These are phyloP conservation scores for Leccinum incarnatum DNA, from an alignment of 768 basidiomycete genomes.

Conservation along the genomic window DNA sequence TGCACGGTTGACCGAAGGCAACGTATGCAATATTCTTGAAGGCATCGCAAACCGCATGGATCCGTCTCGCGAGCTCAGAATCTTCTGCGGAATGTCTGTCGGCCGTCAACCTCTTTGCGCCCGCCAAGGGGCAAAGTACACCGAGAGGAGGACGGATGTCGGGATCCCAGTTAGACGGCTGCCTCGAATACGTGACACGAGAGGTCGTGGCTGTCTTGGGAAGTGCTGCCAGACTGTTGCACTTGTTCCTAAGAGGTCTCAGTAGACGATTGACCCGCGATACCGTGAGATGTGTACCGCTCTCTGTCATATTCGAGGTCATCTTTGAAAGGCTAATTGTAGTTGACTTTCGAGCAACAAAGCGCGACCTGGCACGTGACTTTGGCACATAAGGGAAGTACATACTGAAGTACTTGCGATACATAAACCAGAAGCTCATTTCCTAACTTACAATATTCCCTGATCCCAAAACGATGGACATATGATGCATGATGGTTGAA, in stretches of 20 bases:
- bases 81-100: conserved; percentile 34
- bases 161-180: conserved; percentile 18
- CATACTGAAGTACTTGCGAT: neutral
- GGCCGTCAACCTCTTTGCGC: conserved; percentile 33
- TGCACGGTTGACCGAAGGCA: conserved; percentile 22
- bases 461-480: neutral
- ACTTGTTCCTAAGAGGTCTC: conserved; percentile 48
- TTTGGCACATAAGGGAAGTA: neutral
- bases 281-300: conserved; percentile 34
- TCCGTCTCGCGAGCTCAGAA: conserved; percentile 44
- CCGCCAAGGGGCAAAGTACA: conserved; percentile 38
- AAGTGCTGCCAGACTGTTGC: conserved; percentile 35
- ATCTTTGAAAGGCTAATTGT: conserved; percentile 3
- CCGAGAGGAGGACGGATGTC: conserved; percentile 33
- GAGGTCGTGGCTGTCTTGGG: conserved; percentile 17
- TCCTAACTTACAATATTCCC: neutral
- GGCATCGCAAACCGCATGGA: conserved; percentile 54
- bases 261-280: conserved; percentile 45
- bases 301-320: conserved; percentile 12
- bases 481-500: neutral
- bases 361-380: conserved; percentile 14
- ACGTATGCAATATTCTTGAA: conserved; percentile 51
- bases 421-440: neutral
- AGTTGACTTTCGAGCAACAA: neutral
- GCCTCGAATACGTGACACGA: conserved; percentile 16